Conservation (phyloP, 257 asterid genomes). For the Nemophila menziesii region DNA sequence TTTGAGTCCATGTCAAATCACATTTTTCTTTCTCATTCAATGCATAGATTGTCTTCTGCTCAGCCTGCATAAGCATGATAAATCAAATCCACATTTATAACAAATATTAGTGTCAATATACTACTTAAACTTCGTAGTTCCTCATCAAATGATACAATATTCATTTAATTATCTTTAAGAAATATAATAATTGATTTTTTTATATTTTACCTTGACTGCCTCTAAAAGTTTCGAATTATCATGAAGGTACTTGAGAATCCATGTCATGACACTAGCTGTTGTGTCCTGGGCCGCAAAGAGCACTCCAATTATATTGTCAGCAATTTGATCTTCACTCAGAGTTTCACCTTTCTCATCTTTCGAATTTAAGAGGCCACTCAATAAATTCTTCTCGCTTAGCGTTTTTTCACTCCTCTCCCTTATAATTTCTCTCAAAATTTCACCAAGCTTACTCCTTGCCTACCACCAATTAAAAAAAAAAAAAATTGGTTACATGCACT, state of each 20-base stretch:
- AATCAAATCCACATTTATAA: neutral
- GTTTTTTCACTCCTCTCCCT: slow-evolving; percentile 47
- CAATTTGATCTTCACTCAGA: slow-evolving; percentile 53
- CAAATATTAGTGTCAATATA: neutral
- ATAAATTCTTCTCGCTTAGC: slow-evolving; percentile 26
- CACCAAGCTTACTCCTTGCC: slow-evolving; percentile 74
- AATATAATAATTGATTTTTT: too few relatives aligned
- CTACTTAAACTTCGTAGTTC: too few relatives aligned
- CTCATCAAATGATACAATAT: neutral
- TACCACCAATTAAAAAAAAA: slow-evolving; percentile 10
- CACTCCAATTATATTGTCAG: slow-evolving; percentile 77
- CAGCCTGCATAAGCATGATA: slow-evolving; percentile 34
- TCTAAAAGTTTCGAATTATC: slow-evolving; percentile 45
- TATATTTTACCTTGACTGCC: slow-evolving; percentile 41
- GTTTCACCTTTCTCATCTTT: slow-evolving; percentile 30
- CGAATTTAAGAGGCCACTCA: slow-evolving; percentile 40
- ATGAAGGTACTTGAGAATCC: slow-evolving; percentile 71
- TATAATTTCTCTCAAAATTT: slow-evolving; percentile 32
- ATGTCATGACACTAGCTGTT: slow-evolving; percentile 71
- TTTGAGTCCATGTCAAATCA: slow-evolving; percentile 61
- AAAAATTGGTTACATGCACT: neutral
- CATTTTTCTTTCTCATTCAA: slow-evolving; percentile 25
- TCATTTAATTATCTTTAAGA: too few relatives aligned
- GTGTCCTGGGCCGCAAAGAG: slow-evolving; percentile 90
- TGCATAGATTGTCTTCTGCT: slow-evolving; percentile 44